These are phyloP conservation scores for Phytophthora litchii DNA, from an alignment of 352 stramenopile species.

Conservation along the genomic window DNA sequence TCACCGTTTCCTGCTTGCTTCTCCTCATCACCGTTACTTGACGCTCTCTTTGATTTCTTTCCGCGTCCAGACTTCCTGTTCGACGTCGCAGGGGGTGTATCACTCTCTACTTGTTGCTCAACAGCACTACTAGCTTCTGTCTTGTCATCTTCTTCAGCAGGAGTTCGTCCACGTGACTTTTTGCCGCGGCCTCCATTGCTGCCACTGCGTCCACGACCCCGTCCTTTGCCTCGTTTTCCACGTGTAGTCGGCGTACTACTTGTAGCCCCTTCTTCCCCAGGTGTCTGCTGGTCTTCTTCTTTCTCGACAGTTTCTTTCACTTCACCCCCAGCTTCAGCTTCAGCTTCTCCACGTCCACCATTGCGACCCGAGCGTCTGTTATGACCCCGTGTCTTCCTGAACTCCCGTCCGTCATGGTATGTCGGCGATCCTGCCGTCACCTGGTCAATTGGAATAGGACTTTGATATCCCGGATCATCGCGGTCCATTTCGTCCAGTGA, in stretches of 20 bases:
- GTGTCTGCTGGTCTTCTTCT: conserved; percentile 14
- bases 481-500: conserved; percentile 70
- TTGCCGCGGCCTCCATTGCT: conserved; percentile 35
- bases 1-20: conserved; percentile 17
- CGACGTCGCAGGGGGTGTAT: conserved; percentile 2
- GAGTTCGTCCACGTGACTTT: conserved; percentile 24
- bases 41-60: conserved; percentile 26
- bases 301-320: conserved; percentile 12
- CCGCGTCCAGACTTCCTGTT: conserved; percentile 30
- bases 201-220: conserved; percentile 37
- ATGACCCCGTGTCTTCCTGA: conserved; percentile 35
- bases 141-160: conserved; percentile 18
- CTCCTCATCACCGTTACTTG: conserved; percentile 25
- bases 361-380: conserved; percentile 27
- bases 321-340: conserved; percentile 6
- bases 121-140: conserved; percentile 20
- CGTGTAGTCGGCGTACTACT: conserved; percentile 20
- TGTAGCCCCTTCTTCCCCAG: conserved; percentile 13
- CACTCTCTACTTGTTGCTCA: conserved; percentile 27
- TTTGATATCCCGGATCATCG: conserved; percentile 71
- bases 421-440: conserved; percentile 45
- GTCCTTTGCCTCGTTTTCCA: conserved; percentile 46
- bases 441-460: conserved; percentile 65
- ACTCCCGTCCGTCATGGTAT: conserved; percentile 40
- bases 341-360: conserved; percentile 8